Evolutionary conservation across 352 stramenopile genomes (phyloP).

Genomic region (Achlya hypogyna): DNA sequence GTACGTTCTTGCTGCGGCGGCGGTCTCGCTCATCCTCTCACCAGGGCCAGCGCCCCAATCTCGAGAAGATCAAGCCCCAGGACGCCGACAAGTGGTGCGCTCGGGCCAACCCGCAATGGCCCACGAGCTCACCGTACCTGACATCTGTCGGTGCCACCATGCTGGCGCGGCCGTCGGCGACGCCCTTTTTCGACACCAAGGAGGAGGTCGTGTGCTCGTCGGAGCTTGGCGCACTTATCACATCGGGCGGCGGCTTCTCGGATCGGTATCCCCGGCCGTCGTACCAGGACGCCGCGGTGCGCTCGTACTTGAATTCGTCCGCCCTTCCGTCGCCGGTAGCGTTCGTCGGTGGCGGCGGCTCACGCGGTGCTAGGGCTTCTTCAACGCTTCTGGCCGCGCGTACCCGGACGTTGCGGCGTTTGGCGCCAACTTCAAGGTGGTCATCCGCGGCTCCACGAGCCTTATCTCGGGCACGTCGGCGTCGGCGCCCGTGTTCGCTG

Average conservation of each 20-base stretch:
- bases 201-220: constrained; percentile 76
- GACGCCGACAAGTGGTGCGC: constrained; percentile 28
- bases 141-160: constrained; percentile 87
- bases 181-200: constrained; percentile 24
- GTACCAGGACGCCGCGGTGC: constrained; percentile 65
- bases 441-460: constrained; percentile 38
- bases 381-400: constrained; percentile 69
- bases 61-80: constrained; percentile 1
- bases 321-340: constrained; percentile 29
- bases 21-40: constrained; percentile 37
- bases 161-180: constrained; percentile 29
- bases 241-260: constrained; percentile 82
- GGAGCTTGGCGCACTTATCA: constrained; percentile 65
- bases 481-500: constrained; percentile 73
- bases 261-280: constrained; percentile 60
- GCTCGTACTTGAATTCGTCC: constrained; percentile 46
- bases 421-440: constrained; percentile 56
- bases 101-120: constrained; percentile 62
- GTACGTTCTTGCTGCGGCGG: constrained; percentile 49
- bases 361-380: constrained; percentile 15
- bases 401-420: constrained; percentile 85
- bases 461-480: constrained; percentile 75
- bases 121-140: constrained; percentile 81
- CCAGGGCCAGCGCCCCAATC: constrained; percentile 30
- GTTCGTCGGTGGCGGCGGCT: constrained; percentile 14